A percentile compares a stretch with the other conserved stretches of the same genome.
Evolutionary conservation across 2,329 filamentous ascomycete genomes (phyloP).

Genomic region (Stagonosporopsis cucurbitacearum): DNA sequence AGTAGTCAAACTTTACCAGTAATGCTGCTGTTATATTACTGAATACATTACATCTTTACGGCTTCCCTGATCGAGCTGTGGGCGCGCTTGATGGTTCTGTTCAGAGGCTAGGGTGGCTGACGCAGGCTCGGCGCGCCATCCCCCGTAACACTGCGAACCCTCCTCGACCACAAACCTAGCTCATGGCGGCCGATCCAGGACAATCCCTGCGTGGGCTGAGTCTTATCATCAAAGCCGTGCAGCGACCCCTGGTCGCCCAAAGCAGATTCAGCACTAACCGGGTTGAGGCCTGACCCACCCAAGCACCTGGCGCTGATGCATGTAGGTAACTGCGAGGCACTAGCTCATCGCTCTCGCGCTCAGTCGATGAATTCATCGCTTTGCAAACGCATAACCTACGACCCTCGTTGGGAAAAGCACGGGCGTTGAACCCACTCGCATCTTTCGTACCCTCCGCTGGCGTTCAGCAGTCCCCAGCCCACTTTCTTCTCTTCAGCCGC

Average conservation of each 20-base stretch:
- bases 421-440: conserved; percentile 31
- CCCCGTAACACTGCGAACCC: conserved; percentile 28
- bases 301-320: conserved; percentile 18
- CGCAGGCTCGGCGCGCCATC: conserved; percentile 30
- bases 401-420: conserved; percentile 39
- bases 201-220: conserved; percentile 31
- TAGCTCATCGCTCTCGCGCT: conserved; percentile 40
- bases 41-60: conserved; percentile 36
- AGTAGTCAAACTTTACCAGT: conserved; percentile 16
- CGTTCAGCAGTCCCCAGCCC: conserved; percentile 21
- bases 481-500: conserved; percentile 3
- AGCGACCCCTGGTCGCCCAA: conserved; percentile 36
- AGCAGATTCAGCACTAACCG: conserved; percentile 31
- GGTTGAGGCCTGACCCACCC: conserved; percentile 39
- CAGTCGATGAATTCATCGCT: conserved; percentile 46
- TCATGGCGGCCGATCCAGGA: conserved; percentile 29
- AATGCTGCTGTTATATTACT: conserved; percentile 32
- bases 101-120: conserved; percentile 33
- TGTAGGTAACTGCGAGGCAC: conserved; percentile 38
- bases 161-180: conserved; percentile 24
- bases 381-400: conserved; percentile 43
- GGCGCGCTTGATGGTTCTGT: conserved; percentile 27
- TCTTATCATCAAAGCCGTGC: conserved; percentile 40
- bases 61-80: conserved; percentile 19
- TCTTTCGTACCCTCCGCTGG: conserved; percentile 23